Percentiles rank a stretch among this genome's conserved stretches.
phyloP scores from a whole-genome alignment of 73 alveolate genomes.

The Paramecium octaurelia region DNA sequence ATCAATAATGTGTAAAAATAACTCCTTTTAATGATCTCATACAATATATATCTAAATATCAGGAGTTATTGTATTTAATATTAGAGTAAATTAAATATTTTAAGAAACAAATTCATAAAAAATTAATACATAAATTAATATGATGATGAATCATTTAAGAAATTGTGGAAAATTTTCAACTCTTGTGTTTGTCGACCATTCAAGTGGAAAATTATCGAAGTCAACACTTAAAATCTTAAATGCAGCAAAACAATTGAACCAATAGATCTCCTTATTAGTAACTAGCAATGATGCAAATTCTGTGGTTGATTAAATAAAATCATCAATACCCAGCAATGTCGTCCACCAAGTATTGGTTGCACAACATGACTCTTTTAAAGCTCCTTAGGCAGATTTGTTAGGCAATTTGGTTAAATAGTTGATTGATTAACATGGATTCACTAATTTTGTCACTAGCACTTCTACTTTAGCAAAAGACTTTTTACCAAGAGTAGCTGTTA shows the following conservation, averaged over 20 bases:
- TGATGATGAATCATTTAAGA: neutral
- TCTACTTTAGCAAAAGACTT: constrained; percentile 78
- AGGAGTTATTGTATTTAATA: neutral
- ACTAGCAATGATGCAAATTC: constrained; percentile 32
- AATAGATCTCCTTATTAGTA: constrained; percentile 60
- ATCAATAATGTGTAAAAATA: no score
- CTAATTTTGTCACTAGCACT: constrained; percentile 69
- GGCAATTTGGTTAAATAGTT: constrained; percentile 55
- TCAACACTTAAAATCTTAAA: constrained; percentile 66
- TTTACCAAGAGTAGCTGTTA: constrained; percentile 88
- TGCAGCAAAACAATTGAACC: constrained; percentile 68
- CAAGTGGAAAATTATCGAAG: constrained; percentile 65
- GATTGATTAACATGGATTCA: constrained; percentile 55
- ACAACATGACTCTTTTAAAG: constrained; percentile 57
- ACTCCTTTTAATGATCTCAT: no score
- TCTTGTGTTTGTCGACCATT: constrained; percentile 75
- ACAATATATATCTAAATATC: neutral
- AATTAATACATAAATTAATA: neutral
- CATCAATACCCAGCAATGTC: constrained; percentile 47
- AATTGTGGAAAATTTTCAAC: constrained; percentile 63
- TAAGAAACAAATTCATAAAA: neutral
- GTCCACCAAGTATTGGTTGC: constrained; percentile 63
- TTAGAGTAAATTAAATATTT: neutral
- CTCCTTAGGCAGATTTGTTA: constrained; percentile 68
- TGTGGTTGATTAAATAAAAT: constrained; percentile 33